Conservation (phyloP, 2,329 filamentous ascomycete genomes). For the Metarhizium humberi region DNA sequence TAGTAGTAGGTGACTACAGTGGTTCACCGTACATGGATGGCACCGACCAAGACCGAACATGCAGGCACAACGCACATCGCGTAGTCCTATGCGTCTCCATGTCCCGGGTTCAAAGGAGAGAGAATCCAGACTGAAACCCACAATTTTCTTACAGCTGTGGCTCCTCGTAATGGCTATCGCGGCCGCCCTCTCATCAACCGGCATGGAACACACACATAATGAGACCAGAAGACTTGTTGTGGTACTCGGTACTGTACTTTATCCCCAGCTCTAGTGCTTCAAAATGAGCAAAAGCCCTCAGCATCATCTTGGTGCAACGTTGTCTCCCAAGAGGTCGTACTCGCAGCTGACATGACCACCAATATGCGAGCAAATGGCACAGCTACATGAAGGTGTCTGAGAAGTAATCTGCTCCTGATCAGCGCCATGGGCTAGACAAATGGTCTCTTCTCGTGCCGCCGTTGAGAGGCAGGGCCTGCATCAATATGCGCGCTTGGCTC, state of each 20-base stretch:
- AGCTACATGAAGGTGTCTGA: background rate
- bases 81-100: background rate
- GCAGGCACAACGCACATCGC: background rate
- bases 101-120: too few relatives aligned
- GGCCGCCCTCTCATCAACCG: too few relatives aligned
- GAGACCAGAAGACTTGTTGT: too few relatives aligned
- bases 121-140: too few relatives aligned
- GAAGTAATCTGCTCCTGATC: background rate
- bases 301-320: background rate
- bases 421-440: background rate
- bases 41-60: slow-evolving; percentile 5
- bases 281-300: too few relatives aligned
- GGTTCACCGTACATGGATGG: slow-evolving; percentile 8
- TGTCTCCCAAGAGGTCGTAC: background rate
- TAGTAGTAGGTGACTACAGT: background rate
- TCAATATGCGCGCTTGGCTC: background rate
- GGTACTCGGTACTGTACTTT: too few relatives aligned
- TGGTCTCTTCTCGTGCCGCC: background rate
- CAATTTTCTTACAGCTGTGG: too few relatives aligned
- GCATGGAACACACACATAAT: too few relatives aligned
- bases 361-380: background rate
- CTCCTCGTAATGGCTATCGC: too few relatives aligned
- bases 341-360: background rate
- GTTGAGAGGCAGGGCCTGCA: background rate
- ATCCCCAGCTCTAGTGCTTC: too few relatives aligned